These are phyloP conservation scores for Fusarium sp. DNA, from an alignment of 2,329 filamentous ascomycete species.

Conservation along the genomic window DNA sequence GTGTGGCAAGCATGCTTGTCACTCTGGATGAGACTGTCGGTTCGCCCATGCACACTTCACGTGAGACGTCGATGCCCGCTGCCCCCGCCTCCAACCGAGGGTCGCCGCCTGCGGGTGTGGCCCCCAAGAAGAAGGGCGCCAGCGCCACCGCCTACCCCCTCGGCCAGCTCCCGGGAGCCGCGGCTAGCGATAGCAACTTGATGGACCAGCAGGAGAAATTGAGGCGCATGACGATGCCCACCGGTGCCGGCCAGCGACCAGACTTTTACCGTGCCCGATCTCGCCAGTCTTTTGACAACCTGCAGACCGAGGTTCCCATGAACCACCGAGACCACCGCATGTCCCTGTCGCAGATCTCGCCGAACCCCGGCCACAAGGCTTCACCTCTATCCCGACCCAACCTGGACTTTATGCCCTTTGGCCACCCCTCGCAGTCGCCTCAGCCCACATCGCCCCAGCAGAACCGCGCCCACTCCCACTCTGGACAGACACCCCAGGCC, in stretches of 20 bases:
- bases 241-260: conserved; percentile 45
- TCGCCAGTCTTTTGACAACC: conserved; percentile 59
- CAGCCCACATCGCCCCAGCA: conserved; percentile 59
- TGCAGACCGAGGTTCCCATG: conserved; percentile 46
- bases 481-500: conserved; percentile 30
- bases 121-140: conserved; percentile 50
- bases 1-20: conserved; percentile 60
- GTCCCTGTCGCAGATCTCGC: conserved; percentile 55
- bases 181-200: conserved; percentile 62
- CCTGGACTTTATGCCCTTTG: conserved; percentile 66
- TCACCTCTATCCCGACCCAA: conserved; percentile 49
- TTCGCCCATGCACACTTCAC: conserved; percentile 39
- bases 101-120: conserved; percentile 50
- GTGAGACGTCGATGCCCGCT: conserved; percentile 40
- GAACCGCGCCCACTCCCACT: conserved; percentile 50
- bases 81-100: conserved; percentile 38
- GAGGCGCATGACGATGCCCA: conserved; percentile 64
- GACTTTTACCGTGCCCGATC: conserved; percentile 53
- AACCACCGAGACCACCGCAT: conserved; percentile 57
- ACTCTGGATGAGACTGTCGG: conserved; percentile 53
- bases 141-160: conserved; percentile 44
- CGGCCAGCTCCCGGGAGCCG: conserved; percentile 52
- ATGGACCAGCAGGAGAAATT: conserved; percentile 64
- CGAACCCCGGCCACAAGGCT: conserved; percentile 44
- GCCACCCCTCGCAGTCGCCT: conserved; percentile 56